Conservation (phyloP, 371 early-diverging fungal genomes). For the Syncephalis fuscata region DNA sequence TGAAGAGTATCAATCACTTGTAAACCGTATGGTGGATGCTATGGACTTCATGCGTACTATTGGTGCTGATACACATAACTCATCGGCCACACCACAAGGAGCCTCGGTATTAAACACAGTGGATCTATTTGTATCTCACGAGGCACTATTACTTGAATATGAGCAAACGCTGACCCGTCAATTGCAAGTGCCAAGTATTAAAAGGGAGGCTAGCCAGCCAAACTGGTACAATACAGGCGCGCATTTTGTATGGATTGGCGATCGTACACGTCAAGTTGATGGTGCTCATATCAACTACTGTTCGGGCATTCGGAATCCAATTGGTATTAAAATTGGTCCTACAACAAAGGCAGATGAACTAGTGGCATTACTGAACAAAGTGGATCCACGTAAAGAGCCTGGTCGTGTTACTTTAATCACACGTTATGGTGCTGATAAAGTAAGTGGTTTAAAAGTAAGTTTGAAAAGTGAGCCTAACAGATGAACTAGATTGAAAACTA, state of each 20-base stretch:
- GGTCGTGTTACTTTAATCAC: slow-evolving; percentile 92
- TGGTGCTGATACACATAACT: slow-evolving; percentile 32
- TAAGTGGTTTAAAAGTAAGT: background rate
- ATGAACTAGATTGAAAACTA: slow-evolving; percentile 45
- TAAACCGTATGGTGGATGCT: slow-evolving; percentile 68
- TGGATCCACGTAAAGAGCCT: slow-evolving; percentile 71
- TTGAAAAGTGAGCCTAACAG: background rate
- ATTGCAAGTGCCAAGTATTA: slow-evolving; percentile 19
- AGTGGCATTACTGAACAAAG: slow-evolving; percentile 55
- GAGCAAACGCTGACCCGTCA: slow-evolving; percentile 68
- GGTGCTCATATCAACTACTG: slow-evolving; percentile 95
- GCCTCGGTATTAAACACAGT: slow-evolving; percentile 34
- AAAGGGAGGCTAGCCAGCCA: slow-evolving; percentile 2
- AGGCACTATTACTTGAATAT: slow-evolving; percentile 84
- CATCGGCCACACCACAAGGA: slow-evolving; percentile 12
- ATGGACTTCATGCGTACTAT: slow-evolving; percentile 86
- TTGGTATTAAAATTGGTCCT: slow-evolving; percentile 94
- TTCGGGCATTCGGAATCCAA: slow-evolving; percentile 85
- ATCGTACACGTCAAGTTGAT: slow-evolving; percentile 88
- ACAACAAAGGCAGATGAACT: slow-evolving; percentile 74
- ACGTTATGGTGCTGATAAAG: slow-evolving; percentile 75
- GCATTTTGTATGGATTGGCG: slow-evolving; percentile 96
- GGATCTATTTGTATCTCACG: slow-evolving; percentile 89
- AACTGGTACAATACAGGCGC: slow-evolving; percentile 30
- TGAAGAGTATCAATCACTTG: slow-evolving; percentile 75